Evolutionary conservation across 2,329 filamentous ascomycete genomes (phyloP).

Genomic region (Alternaria alternata): DNA sequence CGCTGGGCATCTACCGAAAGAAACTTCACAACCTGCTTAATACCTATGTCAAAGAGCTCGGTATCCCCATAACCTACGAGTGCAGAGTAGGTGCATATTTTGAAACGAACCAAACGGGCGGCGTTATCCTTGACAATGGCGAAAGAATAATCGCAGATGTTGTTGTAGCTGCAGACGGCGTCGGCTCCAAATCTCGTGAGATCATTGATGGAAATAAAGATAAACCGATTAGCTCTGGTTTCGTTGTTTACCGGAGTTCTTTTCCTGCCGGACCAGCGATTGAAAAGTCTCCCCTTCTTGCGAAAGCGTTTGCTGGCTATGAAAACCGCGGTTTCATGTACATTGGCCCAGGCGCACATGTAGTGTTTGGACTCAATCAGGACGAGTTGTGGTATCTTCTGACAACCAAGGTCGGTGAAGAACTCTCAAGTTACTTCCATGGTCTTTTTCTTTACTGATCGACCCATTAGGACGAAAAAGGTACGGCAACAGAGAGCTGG

Average conservation of each 20-base stretch:
- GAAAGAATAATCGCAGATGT: no score
- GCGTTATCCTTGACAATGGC: no score
- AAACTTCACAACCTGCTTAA: slow-evolving; percentile 5
- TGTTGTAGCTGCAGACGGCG: no score
- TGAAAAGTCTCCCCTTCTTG: slow-evolving; percentile 9
- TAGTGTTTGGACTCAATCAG: not conserved
- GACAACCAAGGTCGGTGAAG: no score
- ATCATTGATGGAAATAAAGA: not conserved
- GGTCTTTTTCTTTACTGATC: no score
- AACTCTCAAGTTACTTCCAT: no score
- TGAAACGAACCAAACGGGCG: not conserved
- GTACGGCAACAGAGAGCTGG: not conserved
- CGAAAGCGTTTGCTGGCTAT: not conserved
- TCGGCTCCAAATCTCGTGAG: no score
- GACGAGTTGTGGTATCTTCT: no score
- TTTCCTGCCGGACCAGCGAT: not conserved
- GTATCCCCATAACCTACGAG: slow-evolving; percentile 5
- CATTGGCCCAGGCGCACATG: not conserved
- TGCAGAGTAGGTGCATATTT: slow-evolving; percentile 5
- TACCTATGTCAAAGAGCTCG: slow-evolving; percentile 3
- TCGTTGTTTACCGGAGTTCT: slow-evolving; percentile 1
- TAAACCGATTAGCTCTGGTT: slow-evolving; percentile 10
- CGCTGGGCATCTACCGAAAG: slow-evolving; percentile 1
- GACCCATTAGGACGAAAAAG: not conserved
- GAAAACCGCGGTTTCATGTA: not conserved